Conservation (phyloP, 192 early-diverging fungal species). For the Umbelopsis sp. region DNA sequence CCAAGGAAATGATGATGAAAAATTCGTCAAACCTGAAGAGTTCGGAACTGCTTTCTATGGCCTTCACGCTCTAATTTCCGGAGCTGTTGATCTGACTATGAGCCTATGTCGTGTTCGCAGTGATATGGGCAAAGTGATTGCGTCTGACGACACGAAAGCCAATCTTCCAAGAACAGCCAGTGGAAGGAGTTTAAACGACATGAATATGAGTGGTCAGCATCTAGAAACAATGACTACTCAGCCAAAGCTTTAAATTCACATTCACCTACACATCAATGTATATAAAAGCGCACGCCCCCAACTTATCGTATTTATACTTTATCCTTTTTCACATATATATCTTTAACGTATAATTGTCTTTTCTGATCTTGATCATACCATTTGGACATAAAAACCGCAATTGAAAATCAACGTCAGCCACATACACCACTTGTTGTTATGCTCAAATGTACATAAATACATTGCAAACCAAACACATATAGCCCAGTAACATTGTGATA, state of each 20-base stretch:
- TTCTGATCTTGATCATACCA: too few species aligned
- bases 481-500: too few species aligned
- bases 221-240: background rate
- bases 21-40: background rate
- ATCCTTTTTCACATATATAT: background rate
- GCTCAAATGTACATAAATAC: too few species aligned
- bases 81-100: conserved; percentile 1
- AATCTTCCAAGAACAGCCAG: background rate
- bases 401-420: too few species aligned
- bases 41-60: conserved; percentile 3
- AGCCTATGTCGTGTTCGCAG: conserved; percentile 3
- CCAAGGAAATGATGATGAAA: background rate
- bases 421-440: too few species aligned
- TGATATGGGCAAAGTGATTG: background rate
- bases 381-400: too few species aligned
- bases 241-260: background rate
- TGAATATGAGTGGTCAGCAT: conserved; percentile 15
- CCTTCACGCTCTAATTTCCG: background rate
- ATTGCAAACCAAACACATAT: too few species aligned
- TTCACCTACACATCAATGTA: background rate
- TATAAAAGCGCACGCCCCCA: background rate
- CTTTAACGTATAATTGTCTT: too few species aligned
- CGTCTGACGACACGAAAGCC: background rate
- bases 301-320: background rate
- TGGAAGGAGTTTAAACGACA: conserved; percentile 1